A percentile compares a stretch with the other conserved stretches of the same genome.
These are phyloP conservation scores for Carex parvula DNA, from an alignment of 176 grass and related monocot species.

Conservation along the genomic window DNA sequence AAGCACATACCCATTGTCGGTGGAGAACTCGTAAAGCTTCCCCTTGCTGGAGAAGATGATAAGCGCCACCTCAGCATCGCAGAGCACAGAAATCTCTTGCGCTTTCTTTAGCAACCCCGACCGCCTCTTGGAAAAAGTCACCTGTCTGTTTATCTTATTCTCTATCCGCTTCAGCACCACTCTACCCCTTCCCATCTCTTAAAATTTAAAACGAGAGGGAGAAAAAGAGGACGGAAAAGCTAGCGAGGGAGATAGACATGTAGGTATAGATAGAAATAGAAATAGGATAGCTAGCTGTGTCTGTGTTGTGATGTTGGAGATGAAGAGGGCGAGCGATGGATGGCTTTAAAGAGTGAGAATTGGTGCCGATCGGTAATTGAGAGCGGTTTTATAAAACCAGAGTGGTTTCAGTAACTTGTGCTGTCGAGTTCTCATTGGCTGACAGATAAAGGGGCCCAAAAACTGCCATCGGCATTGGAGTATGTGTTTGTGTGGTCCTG, in stretches of 20 bases:
- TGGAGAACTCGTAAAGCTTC: constrained; percentile 89
- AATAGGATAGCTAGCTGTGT: background rate
- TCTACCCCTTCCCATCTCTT: constrained; percentile 78
- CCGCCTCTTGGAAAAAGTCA: constrained; percentile 87
- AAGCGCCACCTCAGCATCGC: constrained; percentile 82
- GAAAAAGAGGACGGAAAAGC: constrained; percentile 10
- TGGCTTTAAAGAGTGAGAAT: constrained; percentile 32
- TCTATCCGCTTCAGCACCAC: constrained; percentile 96
- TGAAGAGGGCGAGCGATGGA: constrained; percentile 11
- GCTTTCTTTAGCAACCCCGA: constrained; percentile 91
- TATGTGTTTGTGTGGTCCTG: background rate
- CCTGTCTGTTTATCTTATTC: constrained; percentile 95
- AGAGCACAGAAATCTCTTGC: constrained; percentile 89
- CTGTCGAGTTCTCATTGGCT: constrained; percentile 46
- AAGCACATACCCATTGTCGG: constrained; percentile 43
- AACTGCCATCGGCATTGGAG: background rate
- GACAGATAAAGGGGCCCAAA: background rate
- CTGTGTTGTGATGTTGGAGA: constrained; percentile 1
- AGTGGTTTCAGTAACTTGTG: background rate
- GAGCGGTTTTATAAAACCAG: constrained; percentile 23
- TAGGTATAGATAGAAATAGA: constrained; percentile 2
- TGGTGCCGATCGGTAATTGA: constrained; percentile 17
- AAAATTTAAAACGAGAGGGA: background rate
- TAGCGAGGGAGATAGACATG: background rate
- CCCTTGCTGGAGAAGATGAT: constrained; percentile 94